These are phyloP conservation scores for Hyphopichia wangnamkhiaoensis DNA, from an alignment of 1,139 yeast genomes.

Conservation along the genomic window DNA sequence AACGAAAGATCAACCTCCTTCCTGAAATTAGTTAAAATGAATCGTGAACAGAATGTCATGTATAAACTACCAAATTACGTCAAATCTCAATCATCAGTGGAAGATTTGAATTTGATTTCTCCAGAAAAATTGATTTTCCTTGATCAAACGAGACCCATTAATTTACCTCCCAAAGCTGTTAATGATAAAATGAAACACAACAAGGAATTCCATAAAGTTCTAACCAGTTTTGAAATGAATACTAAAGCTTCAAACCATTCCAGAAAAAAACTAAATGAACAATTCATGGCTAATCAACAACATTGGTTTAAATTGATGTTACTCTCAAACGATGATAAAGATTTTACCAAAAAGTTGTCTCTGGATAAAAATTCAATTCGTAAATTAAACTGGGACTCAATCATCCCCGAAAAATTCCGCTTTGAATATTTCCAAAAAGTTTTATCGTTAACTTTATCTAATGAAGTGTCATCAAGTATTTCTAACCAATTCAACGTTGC, in stretches of 20 bases:
- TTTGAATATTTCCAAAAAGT: constrained; percentile 32
- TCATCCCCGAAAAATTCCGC: constrained; percentile 28
- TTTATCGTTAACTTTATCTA: constrained; percentile 19
- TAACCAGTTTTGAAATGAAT: constrained; percentile 31
- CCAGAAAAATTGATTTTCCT: constrained; percentile 40
- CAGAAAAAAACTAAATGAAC: constrained; percentile 21
- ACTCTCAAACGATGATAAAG: constrained; percentile 18
- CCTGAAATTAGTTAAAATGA: constrained; percentile 30
- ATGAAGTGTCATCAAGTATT: constrained; percentile 17
- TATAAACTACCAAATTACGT: constrained; percentile 43
- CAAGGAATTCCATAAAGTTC: constrained; percentile 36
- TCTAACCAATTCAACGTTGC: constrained; percentile 21
- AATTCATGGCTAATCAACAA: constrained; percentile 21
- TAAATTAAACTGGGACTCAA: constrained; percentile 42
- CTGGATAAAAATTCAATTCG: constrained; percentile 34
- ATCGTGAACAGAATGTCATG: constrained; percentile 36
- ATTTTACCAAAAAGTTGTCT: constrained; percentile 27
- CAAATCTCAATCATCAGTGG: constrained; percentile 44
- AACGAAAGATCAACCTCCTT: constrained; percentile 37
- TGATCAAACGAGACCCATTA: constrained; percentile 49
- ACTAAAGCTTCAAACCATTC: constrained; percentile 22
- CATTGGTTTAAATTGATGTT: constrained; percentile 28
- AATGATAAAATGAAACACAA: constrained; percentile 41
- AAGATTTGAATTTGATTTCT: constrained; percentile 43
- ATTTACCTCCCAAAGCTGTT: constrained; percentile 43